Conservation (phyloP, 164 flowering plant genomes). For the Malania oleifera region DNA sequence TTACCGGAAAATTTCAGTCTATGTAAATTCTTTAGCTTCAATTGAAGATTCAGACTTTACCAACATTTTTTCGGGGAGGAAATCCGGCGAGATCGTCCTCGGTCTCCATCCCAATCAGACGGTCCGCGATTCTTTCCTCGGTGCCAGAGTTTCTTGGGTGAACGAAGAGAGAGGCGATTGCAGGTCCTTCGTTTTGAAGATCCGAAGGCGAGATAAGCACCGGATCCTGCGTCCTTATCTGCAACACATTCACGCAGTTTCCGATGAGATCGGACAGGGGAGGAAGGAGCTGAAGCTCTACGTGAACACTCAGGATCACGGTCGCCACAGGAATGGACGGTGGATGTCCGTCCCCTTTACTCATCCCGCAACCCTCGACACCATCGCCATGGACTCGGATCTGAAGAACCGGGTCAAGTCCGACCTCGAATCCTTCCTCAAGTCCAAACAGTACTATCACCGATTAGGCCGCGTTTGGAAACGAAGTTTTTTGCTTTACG, state of each 20-base stretch:
- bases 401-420: constrained; percentile 58
- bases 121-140: constrained; percentile 53
- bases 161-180: constrained; percentile 16
- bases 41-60: constrained; percentile 64
- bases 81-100: constrained; percentile 48
- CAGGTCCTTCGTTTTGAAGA: constrained; percentile 38
- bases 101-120: constrained; percentile 43
- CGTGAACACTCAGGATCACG: constrained; percentile 28
- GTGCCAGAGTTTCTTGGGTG: constrained; percentile 51
- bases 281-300: constrained; percentile 41
- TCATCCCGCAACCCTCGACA: constrained; percentile 75
- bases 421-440: constrained; percentile 67
- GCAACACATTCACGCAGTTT: constrained; percentile 56
- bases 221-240: constrained; percentile 68
- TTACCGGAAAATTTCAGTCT: constrained; percentile 38
- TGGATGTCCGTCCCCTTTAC: constrained; percentile 71
- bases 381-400: constrained; percentile 63
- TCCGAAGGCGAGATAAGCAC: constrained; percentile 48
- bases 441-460: constrained; percentile 70
- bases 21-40: constrained; percentile 51
- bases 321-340: constrained; percentile 16
- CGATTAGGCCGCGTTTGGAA: constrained; percentile 81
- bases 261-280: constrained; percentile 51
- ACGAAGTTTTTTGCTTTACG: constrained; percentile 71
- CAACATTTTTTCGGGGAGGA: constrained; percentile 58